Percentiles rank a stretch among this genome's conserved stretches.
Evolutionary conservation across 768 basidiomycete species (phyloP).

Genomic region (Daedaleopsis sinensis): DNA sequence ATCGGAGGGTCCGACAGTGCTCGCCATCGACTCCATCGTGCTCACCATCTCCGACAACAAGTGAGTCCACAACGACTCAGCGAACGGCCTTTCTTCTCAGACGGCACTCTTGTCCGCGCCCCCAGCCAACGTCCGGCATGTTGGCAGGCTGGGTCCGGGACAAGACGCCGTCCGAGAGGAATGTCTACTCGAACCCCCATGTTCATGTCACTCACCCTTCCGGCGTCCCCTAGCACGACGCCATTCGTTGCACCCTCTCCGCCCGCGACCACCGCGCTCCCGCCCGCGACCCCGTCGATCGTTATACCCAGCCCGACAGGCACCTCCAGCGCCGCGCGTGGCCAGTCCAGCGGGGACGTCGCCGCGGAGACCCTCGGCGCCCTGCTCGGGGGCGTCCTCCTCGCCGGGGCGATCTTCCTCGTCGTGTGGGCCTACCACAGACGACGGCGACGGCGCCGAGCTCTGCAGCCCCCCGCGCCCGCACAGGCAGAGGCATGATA

Average conservation of each 20-base stretch:
- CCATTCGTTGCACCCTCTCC: conserved; percentile 23
- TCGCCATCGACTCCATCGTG: conserved; percentile 24
- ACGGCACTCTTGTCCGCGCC: too few species aligned
- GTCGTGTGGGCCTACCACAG: not conserved
- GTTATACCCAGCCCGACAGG: conserved; percentile 11
- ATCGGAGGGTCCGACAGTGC: conserved; percentile 11
- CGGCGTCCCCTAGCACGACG: conserved; percentile 16
- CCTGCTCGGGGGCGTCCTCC: conserved; percentile 13
- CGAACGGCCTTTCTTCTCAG: too few species aligned
- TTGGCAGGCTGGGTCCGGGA: too few species aligned
- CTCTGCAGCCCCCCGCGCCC: not conserved
- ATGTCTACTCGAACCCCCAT: not conserved
- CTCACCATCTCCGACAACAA: conserved; percentile 22
- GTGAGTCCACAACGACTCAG: not conserved
- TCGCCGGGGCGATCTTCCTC: conserved; percentile 3
- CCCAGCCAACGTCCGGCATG: too few species aligned
- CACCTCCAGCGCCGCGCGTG: not conserved
- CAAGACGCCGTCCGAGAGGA: too few species aligned
- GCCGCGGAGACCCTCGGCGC: conserved; percentile 25
- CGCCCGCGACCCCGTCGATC: conserved; percentile 13
- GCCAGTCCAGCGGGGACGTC: conserved; percentile 21
- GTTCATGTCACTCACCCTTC: not conserved
- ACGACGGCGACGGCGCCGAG: conserved; percentile 12
- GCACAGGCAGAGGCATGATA: not conserved
- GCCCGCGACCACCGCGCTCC: conserved; percentile 16